These are phyloP conservation scores for Aspergillus wentii DNA, from an alignment of 495 filamentous ascomycete genomes.

Conservation along the genomic window DNA sequence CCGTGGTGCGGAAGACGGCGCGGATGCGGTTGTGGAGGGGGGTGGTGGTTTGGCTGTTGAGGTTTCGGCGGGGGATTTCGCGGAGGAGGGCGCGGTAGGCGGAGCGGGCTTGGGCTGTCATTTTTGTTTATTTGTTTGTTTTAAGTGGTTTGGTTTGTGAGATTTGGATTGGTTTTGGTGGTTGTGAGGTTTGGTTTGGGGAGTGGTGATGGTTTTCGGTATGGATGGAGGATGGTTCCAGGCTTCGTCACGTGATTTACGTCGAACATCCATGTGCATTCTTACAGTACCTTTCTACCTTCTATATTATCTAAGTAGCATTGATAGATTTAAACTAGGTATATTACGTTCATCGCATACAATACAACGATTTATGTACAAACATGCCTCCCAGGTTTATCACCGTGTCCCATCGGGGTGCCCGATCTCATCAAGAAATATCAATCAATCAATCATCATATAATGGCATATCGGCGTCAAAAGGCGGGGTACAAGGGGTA, in stretches of 20 bases:
- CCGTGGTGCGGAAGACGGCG: conserved; percentile 32
- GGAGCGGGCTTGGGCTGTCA: conserved; percentile 54
- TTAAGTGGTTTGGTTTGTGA: background rate
- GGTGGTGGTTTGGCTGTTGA: conserved; percentile 51
- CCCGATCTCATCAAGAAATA: too few species aligned
- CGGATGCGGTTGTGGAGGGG: conserved; percentile 58
- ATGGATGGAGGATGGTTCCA: background rate
- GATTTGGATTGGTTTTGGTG: conserved; percentile 3
- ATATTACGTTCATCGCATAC: too few species aligned
- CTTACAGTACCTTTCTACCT: background rate
- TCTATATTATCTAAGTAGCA: background rate
- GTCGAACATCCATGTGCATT: background rate
- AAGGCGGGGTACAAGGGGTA: too few species aligned
- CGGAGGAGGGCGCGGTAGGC: conserved; percentile 88
- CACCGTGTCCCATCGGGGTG: too few species aligned
- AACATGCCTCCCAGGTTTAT: too few species aligned
- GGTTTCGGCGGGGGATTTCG: conserved; percentile 71
- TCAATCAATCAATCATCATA: too few species aligned
- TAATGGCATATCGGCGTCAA: too few species aligned
- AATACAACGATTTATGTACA: too few species aligned
- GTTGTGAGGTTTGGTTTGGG: conserved; percentile 1
- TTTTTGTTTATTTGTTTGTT: conserved; percentile 16
- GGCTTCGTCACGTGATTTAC: background rate
- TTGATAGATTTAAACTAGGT: background rate
- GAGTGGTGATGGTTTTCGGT: background rate